A percentile compares a stretch with the other conserved stretches of the same genome.
Evolutionary conservation across 2,329 filamentous ascomycete genomes (phyloP).

Genomic region (Clonostachys chloroleuca): DNA sequence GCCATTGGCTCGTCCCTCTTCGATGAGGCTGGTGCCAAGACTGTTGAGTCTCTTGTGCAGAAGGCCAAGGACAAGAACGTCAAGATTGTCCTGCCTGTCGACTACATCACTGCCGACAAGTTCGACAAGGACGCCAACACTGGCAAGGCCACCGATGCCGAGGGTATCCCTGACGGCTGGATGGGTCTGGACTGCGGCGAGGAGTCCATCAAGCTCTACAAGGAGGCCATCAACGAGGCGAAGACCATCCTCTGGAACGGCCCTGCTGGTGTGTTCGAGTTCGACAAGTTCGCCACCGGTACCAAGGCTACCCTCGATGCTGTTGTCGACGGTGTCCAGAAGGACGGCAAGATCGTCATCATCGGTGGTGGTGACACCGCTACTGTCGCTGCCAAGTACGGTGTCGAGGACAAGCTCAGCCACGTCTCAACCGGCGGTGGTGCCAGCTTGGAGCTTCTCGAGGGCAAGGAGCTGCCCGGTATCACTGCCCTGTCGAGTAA

Average conservation of each 20-base stretch:
- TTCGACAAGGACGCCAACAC: conserved; percentile 81
- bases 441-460: conserved; percentile 90
- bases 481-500: conserved; percentile 84
- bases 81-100: conserved; percentile 88
- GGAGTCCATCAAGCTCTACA: conserved; percentile 84
- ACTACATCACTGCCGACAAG: conserved; percentile 96
- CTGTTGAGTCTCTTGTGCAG: conserved; percentile 78
- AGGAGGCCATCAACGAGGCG: conserved; percentile 78
- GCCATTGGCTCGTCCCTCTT: conserved; percentile 89
- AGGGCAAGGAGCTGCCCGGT: conserved; percentile 96
- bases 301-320: conserved; percentile 92
- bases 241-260: conserved; percentile 99
- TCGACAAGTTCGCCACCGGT: conserved; percentile 87
- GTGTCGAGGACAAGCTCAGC: conserved; percentile 92
- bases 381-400: conserved; percentile 96
- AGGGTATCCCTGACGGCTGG: conserved; percentile 94
- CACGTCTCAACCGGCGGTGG: conserved; percentile 97
- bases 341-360: conserved; percentile 88
- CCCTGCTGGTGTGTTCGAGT: conserved; percentile 94
- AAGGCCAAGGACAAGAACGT: conserved; percentile 97
- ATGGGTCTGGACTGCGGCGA: conserved; percentile 95
- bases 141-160: conserved; percentile 76
- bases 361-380: conserved; percentile 98
- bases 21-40: conserved; percentile 91
- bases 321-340: conserved; percentile 72